Evolutionary conservation across 441 rosid genomes (phyloP).

Genomic region (Syzygium syzygioides): DNA sequence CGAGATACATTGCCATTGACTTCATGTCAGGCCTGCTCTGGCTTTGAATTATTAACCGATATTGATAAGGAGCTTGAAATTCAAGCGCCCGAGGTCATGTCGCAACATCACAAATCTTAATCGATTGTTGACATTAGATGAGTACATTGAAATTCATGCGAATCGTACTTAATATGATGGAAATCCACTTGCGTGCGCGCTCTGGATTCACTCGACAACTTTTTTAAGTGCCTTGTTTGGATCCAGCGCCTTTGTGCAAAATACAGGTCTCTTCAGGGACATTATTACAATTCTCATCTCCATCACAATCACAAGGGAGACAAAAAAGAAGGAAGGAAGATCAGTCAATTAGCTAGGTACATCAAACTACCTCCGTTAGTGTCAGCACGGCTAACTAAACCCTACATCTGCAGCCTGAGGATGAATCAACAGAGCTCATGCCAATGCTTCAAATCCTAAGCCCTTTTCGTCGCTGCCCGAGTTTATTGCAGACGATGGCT

Average conservation of each 20-base stretch:
- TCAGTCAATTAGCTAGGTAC: not conserved
- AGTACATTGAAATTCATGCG: too few species aligned
- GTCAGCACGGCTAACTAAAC: not conserved
- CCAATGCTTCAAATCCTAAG: not conserved
- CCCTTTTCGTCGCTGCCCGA: conserved; percentile 20
- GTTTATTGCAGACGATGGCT: conserved; percentile 35
- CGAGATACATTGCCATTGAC: not conserved
- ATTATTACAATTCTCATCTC: not conserved
- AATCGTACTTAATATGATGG: not conserved
- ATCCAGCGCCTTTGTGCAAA: not conserved
- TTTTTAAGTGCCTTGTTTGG: not conserved
- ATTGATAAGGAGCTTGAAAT: not conserved
- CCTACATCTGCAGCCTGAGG: not conserved
- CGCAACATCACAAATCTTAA: not conserved
- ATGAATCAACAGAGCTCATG: not conserved
- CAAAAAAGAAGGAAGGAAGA: not conserved
- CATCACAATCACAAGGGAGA: not conserved
- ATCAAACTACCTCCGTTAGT: not conserved
- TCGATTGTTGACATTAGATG: too few species aligned
- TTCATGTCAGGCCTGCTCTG: not conserved
- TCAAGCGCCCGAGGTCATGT: not conserved
- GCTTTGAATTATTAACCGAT: not conserved
- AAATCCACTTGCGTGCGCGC: not conserved
- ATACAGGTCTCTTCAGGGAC: not conserved
- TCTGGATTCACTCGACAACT: not conserved